Base-by-base conservation (phyloP, 176 grass and related monocot genomes). In the Oryza punctata region DNA sequence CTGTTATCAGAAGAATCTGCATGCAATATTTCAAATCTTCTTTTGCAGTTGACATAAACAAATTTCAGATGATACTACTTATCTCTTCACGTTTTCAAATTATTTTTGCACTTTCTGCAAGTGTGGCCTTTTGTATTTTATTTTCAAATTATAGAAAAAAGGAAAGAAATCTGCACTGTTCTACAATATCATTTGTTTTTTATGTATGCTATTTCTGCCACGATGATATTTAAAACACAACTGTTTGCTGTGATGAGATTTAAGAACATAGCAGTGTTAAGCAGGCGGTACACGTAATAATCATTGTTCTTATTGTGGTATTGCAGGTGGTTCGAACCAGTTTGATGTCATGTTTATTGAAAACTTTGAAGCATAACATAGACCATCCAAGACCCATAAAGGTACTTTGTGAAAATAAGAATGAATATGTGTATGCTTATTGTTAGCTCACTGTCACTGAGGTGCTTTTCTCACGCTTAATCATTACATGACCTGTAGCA, bases 331-430 rank as follows among this genome's bases (percentile, higher is more conserved):
- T 96, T 67, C 85, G 96, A 86, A 94, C 87, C 74, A 99, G 89
- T 74, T 81, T 99, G 30, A 96, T 96, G 91, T 89, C 96, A 33
- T 91, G 89, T 80, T 99, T 96, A 78, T 79, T 99, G 78, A 99
- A 99, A 87, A 94, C 96, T 38, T 37, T 99, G 89, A 99, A 99
- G 86, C 91, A 99, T 85, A 99, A 99, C 81, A 89, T 96, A 73
- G 96, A 96, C 43, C 96, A 99, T 76, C 93, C 93, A 64, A 96
- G 96, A 80, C 93, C 96, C 61, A 92, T 99, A 76, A 99, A 99
- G 91, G 96, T 96, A 90, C 19, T 40, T 76, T 12, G 38, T 81
- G 24, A 72, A 78, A 74, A 60, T n/a, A 78, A 60, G 23, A 44
- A 52, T 45, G 23, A 72, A 44, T 66, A 29, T 35, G n/a, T 46